phyloP scores from a whole-genome alignment of 78 protist genomes.

The Blattamonas nauphoetae region DNA sequence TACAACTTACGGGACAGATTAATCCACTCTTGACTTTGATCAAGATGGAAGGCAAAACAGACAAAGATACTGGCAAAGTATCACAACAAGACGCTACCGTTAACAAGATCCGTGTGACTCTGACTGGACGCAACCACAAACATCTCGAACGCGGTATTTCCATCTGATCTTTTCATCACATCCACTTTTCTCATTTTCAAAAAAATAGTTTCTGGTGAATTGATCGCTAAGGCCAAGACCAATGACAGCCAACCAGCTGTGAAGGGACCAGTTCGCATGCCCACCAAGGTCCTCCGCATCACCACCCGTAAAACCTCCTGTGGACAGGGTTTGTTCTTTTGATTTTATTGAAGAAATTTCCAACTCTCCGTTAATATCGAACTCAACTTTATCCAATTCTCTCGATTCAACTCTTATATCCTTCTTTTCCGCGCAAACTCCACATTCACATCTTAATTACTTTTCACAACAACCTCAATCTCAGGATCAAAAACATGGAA shows the following conservation, averaged over 20 bases:
- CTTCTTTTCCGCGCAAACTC: too few species aligned
- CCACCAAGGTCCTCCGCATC: slow-evolving; percentile 88
- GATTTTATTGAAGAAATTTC: too few species aligned
- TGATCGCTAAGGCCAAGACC: slow-evolving; percentile 76
- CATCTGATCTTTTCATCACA: background rate
- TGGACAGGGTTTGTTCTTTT: slow-evolving; percentile 87
- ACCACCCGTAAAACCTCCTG: slow-evolving; percentile 98
- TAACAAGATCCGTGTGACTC: slow-evolving; percentile 78
- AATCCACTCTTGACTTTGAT: too few species aligned
- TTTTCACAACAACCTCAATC: background rate
- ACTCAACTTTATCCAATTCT: background rate
- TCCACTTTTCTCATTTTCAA: background rate
- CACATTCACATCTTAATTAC: background rate
- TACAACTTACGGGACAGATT: too few species aligned
- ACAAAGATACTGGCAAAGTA: too few species aligned
- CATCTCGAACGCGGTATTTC: slow-evolving; percentile 60
- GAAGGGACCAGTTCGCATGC: slow-evolving; percentile 98
- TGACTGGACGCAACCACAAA: slow-evolving; percentile 77
- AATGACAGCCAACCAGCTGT: slow-evolving; percentile 21
- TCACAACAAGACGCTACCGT: too few species aligned
- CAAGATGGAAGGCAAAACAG: too few species aligned
- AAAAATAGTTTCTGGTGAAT: slow-evolving; percentile 75
- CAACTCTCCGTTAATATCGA: background rate
- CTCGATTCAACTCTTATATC: too few species aligned
- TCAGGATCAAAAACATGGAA: slow-evolving; percentile 96